phyloP scores from a whole-genome alignment of 768 basidiomycete species.

The Tricholoma furcatifolium region DNA sequence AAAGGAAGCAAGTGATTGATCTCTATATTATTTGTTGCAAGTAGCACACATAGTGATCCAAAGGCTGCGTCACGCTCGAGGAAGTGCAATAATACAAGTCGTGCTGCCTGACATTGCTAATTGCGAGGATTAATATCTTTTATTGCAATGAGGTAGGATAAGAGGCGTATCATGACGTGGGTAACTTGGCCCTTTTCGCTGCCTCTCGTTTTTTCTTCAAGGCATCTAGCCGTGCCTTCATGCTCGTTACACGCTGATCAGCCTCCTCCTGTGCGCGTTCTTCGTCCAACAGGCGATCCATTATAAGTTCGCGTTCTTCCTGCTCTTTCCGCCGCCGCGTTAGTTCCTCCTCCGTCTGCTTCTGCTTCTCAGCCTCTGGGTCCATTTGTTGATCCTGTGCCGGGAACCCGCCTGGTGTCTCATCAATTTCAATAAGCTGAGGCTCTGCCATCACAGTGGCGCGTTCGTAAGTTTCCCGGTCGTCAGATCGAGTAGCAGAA shows the following conservation, averaged over 20 bases:
- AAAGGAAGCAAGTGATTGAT: too few relatives aligned
- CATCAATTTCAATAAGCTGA: conserved; percentile 39
- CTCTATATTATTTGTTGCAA: too few relatives aligned
- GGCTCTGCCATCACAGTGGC: conserved; percentile 77
- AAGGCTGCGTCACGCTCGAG: too few relatives aligned
- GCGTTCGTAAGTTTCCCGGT: conserved; percentile 54
- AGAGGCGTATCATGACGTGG: not conserved
- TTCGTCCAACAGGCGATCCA: conserved; percentile 83
- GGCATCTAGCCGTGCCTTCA: conserved; percentile 67
- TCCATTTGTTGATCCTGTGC: conserved; percentile 24
- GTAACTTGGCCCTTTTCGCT: conserved; percentile 19
- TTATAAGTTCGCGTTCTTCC: conserved; percentile 80
- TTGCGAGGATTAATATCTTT: too few relatives aligned
- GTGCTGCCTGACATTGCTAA: too few relatives aligned
- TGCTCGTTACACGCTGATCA: conserved; percentile 64
- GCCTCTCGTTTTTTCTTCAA: conserved; percentile 39
- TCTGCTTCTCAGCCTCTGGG: conserved; percentile 25
- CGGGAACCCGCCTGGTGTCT: conserved; percentile 50
- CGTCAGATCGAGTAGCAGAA: conserved; percentile 33
- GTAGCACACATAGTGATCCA: too few relatives aligned
- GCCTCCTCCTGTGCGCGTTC: conserved; percentile 88
- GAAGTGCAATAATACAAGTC: too few relatives aligned
- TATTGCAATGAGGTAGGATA: too few relatives aligned
- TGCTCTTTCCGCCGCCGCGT: conserved; percentile 51
- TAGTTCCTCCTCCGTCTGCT: conserved; percentile 40